Base-by-base conservation (phyloP, 2,329 filamentous ascomycete genomes). In the Biscogniauxia sp. region DNA sequence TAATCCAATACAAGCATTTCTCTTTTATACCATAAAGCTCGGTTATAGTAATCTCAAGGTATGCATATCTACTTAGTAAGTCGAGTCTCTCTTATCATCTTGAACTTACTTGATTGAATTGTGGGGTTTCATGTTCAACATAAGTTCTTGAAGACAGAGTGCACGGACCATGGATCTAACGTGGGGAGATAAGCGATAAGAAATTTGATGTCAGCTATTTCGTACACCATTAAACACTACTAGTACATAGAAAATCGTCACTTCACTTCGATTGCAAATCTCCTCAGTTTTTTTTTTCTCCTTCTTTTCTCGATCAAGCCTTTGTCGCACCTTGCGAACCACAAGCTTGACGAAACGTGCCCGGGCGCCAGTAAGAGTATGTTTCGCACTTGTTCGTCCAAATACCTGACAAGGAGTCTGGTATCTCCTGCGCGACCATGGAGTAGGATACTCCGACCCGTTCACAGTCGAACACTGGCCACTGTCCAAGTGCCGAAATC, bases 371-470 rank as follows among this genome's bases (percentile, higher is more conserved):
- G 41, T 20, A 50, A 56, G 67, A 68, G 57, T 49, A 71, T 72
- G 69, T 71, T 69, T 68, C 69, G 69, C 56, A 67, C 69, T 37
- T 64, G 60, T 51, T 66, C 66, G 41, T 66, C 69, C 45, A 66
- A 62, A 62, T 58, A 60, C 37, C 28, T 68, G 51, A 62, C 50
- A 11, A 65, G 69, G 57, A 66, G 67, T 61, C n/a, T 70, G 26
- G 61, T 64, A 66, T 69, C 67, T 28, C 56, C 64, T 26, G 57
- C 54, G 54, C 54, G 62, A 56, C 25, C 62, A 56, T 66, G 60
- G 51, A 53, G 54, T 25, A 68, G 58, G 54, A 52, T 57, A 55
- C 54, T 57, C 23, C 64, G 63, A 49, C 64, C 64, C 0, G 54
- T 66, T 26, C 61, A 64, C 19, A 58, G 45, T 45, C 67, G 70